phyloP scores from a whole-genome alignment of 1,139 yeast genomes.

The Kurtzmaniella quercitrusa region DNA sequence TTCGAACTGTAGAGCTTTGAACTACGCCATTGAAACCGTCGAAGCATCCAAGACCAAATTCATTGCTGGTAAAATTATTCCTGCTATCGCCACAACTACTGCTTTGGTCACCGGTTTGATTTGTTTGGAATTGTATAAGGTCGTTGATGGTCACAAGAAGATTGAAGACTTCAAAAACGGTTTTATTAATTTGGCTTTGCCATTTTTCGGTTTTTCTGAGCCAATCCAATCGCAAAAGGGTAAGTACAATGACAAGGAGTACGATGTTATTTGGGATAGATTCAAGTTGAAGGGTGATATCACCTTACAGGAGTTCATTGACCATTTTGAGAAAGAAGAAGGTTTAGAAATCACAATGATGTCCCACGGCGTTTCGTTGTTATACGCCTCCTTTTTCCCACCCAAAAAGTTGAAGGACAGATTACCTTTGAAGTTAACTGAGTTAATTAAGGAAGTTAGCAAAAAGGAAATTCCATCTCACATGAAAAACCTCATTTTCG shows the following conservation, averaged over 20 bases:
- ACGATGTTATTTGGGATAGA: constrained; percentile 94
- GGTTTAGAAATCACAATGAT: constrained; percentile 88
- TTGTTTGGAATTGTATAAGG: constrained; percentile 87
- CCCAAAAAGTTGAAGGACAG: constrained; percentile 85
- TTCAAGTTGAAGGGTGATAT: constrained; percentile 77
- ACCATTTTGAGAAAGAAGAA: constrained; percentile 73
- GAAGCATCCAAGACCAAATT: constrained; percentile 75
- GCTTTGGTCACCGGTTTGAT: constrained; percentile 94
- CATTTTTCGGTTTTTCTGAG: constrained; percentile 95
- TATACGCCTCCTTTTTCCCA: constrained; percentile 93
- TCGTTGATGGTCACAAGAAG: constrained; percentile 66
- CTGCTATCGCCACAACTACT: constrained; percentile 98
- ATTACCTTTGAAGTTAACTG: constrained; percentile 60
- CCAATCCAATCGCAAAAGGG: constrained; percentile 85
- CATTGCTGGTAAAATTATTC: constrained; percentile 92
- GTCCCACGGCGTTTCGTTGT: constrained; percentile 82
- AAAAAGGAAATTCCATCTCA: constrained; percentile 80
- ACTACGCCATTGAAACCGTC: constrained; percentile 79
- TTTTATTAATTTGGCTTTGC: constrained; percentile 87
- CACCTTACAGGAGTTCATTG: constrained; percentile 71
- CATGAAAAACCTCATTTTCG: constrained; percentile 74
- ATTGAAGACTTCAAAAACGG: constrained; percentile 94
- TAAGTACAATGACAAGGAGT: constrained; percentile 72
- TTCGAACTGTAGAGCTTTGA: constrained; percentile 91
- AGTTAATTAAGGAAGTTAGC: constrained; percentile 74